A percentile compares a stretch with the other conserved stretches of the same genome.
Conservation (phyloP, 2,329 filamentous ascomycete species). For the Aspergillus alliaceus region DNA sequence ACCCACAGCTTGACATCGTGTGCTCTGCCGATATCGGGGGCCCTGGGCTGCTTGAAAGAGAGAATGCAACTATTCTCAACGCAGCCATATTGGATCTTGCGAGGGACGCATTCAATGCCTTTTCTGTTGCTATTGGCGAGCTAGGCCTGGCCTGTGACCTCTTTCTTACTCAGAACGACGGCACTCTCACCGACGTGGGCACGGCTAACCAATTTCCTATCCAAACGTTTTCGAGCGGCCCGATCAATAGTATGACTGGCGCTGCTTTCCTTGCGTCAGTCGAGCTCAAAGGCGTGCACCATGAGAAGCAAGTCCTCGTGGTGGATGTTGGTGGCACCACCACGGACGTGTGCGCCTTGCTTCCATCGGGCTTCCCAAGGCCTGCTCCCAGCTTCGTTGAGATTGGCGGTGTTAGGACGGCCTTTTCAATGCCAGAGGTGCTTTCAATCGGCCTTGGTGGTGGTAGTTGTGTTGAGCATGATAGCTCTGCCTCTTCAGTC, state of each 20-base stretch:
- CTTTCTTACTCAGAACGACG: slow-evolving; percentile 56
- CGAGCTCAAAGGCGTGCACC: too few relatives aligned
- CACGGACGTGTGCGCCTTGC: slow-evolving; percentile 62
- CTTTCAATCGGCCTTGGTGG: neutral
- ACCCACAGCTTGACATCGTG: slow-evolving; percentile 37
- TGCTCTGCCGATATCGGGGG: slow-evolving; percentile 46
- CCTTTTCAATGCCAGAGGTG: neutral
- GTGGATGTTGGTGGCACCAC: slow-evolving; percentile 69
- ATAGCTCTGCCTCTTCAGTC: slow-evolving; percentile 15
- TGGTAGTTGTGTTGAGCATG: neutral
- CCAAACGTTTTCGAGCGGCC: slow-evolving; percentile 52
- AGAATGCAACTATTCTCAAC: slow-evolving; percentile 54
- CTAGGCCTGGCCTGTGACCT: slow-evolving; percentile 47
- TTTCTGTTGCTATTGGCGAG: slow-evolving; percentile 47
- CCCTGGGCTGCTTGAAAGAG: slow-evolving; percentile 50
- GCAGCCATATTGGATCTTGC: slow-evolving; percentile 50
- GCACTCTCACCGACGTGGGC: slow-evolving; percentile 49
- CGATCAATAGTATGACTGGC: slow-evolving; percentile 56
- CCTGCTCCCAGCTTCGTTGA: neutral
- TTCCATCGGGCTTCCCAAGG: slow-evolving; percentile 61
- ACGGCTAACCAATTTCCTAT: slow-evolving; percentile 51
- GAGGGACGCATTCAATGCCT: slow-evolving; percentile 45
- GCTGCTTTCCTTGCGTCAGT: slow-evolving; percentile 41
- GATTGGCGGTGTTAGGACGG: neutral
- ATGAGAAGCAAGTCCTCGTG: too few relatives aligned